Evolutionary conservation across 2,329 filamentous ascomycete genomes (phyloP).

Genomic region (Fusarium anthophilum): DNA sequence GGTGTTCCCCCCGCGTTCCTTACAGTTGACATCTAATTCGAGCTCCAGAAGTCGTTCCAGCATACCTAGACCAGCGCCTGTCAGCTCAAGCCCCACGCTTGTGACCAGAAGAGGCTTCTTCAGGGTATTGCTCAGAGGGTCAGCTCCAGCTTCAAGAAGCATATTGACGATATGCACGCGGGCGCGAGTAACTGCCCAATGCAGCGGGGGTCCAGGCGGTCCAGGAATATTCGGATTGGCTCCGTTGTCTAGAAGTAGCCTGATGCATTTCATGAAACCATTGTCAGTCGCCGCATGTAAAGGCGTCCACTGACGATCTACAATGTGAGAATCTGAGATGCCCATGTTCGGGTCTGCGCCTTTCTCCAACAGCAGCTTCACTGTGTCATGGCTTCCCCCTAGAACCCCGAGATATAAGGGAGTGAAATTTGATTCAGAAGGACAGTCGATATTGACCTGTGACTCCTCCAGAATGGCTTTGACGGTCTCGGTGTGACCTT

Average conservation of each 20-base stretch:
- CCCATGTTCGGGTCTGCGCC: constrained; percentile 4
- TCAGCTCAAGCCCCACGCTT: fast-evolving
- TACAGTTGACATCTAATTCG: background rate
- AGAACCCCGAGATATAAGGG: background rate
- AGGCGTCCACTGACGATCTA: background rate
- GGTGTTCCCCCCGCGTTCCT: background rate
- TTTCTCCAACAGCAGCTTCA: background rate
- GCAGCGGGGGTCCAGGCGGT: background rate
- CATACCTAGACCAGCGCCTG: fast-evolving
- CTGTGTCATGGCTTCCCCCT: background rate
- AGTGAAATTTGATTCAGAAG: background rate
- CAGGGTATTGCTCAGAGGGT: background rate
- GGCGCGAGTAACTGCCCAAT: background rate
- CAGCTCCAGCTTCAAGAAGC: background rate
- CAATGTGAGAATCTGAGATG: background rate
- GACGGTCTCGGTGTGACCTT: background rate
- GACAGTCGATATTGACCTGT: background rate
- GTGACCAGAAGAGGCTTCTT: background rate
- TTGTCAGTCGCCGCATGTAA: background rate
- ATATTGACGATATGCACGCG: background rate
- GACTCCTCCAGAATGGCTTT: background rate
- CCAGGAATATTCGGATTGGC: background rate
- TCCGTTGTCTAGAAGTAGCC: background rate
- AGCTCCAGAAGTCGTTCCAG: background rate
- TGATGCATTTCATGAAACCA: background rate